Evolutionary conservation across 768 basidiomycete species (phyloP), one percentile per base, ranked within the genome.

Genomic region (Mycena haematopus): DNA sequence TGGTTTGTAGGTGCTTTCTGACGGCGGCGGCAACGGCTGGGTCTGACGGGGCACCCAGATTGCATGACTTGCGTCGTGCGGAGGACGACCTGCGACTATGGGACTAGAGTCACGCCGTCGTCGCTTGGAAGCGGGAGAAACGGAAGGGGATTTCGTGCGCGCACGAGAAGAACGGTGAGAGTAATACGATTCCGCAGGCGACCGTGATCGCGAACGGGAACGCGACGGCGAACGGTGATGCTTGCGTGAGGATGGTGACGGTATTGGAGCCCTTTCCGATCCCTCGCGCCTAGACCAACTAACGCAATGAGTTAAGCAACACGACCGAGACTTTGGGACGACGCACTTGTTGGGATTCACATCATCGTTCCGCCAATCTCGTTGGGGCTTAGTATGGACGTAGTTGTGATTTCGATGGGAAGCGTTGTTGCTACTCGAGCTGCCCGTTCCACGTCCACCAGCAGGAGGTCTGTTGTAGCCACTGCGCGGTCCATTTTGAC

Each of bases 271-370:
- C 60, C 74, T 79, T 76, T 76, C 78, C 73, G 79, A 73, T 3
- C 74, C 72, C 49, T 90, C 88, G 54, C 90, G 80, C 69, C 82
- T 80, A 47, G 84, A 86, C 90, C 90, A 92, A 69, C 90, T 92
- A 67, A 10, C 67, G 31, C 52, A 59, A 56, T 27, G 66, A 65
- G 19, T 59, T 35, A 56, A 21, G 17, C 14, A 24, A 47, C n/a
- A 57, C 35, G 22, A 31, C 2, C 0, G 29, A 40, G 29, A 35
- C 2, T 45, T 25, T 65, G 55, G 42, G 40, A 40, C 49, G 58
- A 75, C 87, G 50, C 74, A 93, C 92, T 92, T 93, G 75, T 92
- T 93, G 54, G 87, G 73, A 68, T 81, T 83, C n/a, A 83, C 80
- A 57, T 92, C 89, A 46, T 91, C 88, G 63, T 78, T 71, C 69